Base-by-base conservation (phyloP, 208 protist species). In the Trypanosomatidae sp. region DNA sequence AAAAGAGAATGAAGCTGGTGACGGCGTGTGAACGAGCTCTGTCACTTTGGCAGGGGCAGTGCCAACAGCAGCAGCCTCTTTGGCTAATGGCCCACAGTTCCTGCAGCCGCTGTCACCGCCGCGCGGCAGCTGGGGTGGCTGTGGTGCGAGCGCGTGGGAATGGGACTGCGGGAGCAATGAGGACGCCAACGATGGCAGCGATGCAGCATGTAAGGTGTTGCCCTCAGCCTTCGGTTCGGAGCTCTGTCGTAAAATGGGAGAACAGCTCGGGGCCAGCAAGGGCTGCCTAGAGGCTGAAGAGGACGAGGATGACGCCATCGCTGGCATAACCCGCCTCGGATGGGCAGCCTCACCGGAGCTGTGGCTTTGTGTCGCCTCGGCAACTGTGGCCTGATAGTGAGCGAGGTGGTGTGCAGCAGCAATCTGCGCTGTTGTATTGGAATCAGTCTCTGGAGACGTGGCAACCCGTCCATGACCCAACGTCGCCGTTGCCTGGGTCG, bases 131-230 rank as follows among this genome's bases (percentile, higher is more conserved):
- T 19, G n/a, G 28, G n/a, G 62, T 52, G 62, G 15, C 17, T 5
- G 8, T 15, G 65, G 49, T 41, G 30, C 30, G 46, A 55, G 44
- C 28, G 33, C 25, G 46, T 28, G 10, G 33, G 65, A 52, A 17
- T 36, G 4, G 10, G 28, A 56, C 25, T 17, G 25, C 22, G 44
- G 41, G 15, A 1, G 46, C 19, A 44, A 68, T 49, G 66, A 30
- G 9, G 66, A 58, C 47, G 33, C 41, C 66, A 25, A 59, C 66
- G 30, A 69, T 41, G 66, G 49, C 30, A 58, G 33, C 30, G 66
- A 69, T 5, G 49, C 49, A 41, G 66, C 12, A 25, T n/a, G 46
- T 6, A 15, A 36, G 30, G 28, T 17, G 7, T 25, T 25, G 5
- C n/a, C 33, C 28, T 55, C 44, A 28, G 49, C 17, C n/a, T 56